A percentile compares a stretch with the other conserved stretches of the same genome.
These are phyloP conservation scores for Ceratocystis colombiana DNA, from an alignment of 2,329 filamentous ascomycete species.

Conservation along the genomic window DNA sequence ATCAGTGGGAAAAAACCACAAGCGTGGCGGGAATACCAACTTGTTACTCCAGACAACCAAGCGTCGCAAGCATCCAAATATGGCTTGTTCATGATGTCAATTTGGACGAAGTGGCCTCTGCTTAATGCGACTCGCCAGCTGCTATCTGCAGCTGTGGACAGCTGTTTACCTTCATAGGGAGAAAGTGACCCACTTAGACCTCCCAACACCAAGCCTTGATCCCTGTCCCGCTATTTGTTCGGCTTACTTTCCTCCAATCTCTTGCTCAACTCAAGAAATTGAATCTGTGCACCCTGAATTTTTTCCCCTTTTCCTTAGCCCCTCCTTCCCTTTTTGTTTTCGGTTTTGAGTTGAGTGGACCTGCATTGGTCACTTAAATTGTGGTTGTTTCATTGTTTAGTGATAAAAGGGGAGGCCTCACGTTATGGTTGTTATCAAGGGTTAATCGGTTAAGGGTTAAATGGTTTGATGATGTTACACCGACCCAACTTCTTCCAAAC, in stretches of 20 bases:
- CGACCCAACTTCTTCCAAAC: neutral
- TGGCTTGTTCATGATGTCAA: neutral
- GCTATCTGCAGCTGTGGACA: neutral
- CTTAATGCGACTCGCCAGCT: neutral
- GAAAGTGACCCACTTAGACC: neutral
- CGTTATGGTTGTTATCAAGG: neutral
- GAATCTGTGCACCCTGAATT: neutral
- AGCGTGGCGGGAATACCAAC: neutral
- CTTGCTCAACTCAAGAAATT: neutral
- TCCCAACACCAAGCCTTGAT: neutral
- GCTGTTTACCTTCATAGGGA: neutral
- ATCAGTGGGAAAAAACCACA: neutral
- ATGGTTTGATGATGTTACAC: neutral
- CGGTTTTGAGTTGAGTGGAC: neutral
- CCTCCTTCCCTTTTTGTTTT: neutral
- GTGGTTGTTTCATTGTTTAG: neutral
- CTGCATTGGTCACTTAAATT: slow-evolving; percentile 4
- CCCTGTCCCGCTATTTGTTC: neutral
- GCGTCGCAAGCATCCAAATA: neutral
- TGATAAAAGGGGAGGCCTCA: neutral
- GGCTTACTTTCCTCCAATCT: neutral
- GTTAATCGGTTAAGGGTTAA: neutral
- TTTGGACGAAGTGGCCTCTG: slow-evolving; percentile 12
- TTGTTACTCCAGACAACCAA: slow-evolving; percentile 8
- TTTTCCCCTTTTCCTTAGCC: neutral